Conservation (phyloP, 2,329 filamentous ascomycete species). For the Ophiostoma sp. region DNA sequence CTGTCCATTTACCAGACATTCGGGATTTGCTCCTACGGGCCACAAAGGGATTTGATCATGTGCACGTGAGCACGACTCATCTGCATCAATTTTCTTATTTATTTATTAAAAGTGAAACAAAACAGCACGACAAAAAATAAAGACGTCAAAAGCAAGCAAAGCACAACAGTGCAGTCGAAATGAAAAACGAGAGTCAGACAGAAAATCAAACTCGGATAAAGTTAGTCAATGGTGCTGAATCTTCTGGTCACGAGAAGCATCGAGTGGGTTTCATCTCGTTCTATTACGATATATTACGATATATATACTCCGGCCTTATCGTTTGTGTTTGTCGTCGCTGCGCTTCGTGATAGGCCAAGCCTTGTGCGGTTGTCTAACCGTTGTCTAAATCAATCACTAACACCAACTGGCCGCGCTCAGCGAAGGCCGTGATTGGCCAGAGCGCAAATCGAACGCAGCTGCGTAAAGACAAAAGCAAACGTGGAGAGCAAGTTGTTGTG, state of each 20-base stretch:
- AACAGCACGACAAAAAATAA: background rate
- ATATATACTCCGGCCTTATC: background rate
- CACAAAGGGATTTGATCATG: background rate
- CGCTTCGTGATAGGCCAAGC: constrained; percentile 26
- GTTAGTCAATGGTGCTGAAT: constrained; percentile 6
- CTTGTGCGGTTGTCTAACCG: constrained; percentile 24
- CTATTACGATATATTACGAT: constrained; percentile 20
- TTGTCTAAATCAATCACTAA: constrained; percentile 27
- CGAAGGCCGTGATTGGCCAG: background rate
- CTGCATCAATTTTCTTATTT: background rate
- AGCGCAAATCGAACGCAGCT: background rate
- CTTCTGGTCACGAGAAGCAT: constrained; percentile 19
- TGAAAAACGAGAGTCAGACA: background rate
- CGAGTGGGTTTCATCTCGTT: constrained; percentile 24
- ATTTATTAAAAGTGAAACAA: background rate
- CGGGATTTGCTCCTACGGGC: constrained; percentile 20
- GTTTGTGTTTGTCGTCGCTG: constrained; percentile 16
- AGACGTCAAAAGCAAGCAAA: background rate
- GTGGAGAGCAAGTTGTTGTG: no score
- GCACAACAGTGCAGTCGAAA: background rate
- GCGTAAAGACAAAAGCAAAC: no score
- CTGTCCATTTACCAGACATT: constrained; percentile 15
- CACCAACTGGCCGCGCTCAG: background rate
- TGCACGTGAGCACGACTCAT: background rate
- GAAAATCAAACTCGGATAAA: background rate